Evolutionary conservation across 805 yeast species (phyloP), one percentile per base, ranked within the genome.

Genomic region (Maudiozyma serrabonitensis): DNA sequence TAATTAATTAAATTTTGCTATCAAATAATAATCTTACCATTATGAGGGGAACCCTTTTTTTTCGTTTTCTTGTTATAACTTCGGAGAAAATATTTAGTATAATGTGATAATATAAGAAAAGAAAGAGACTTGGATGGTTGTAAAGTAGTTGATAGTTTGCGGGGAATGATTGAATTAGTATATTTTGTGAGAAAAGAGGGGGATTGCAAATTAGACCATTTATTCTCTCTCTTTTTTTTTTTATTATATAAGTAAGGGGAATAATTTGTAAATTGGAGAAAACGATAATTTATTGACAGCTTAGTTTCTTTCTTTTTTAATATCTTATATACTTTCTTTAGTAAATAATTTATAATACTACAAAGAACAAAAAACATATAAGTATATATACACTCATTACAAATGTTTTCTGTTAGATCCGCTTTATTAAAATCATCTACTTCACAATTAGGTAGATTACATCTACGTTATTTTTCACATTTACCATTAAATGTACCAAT

Each of bases 401-500:
- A 25, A 25, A 43, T 43, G 47, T 32, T 43, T 15, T 21, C 47
- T 15, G 32, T 25, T 23, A 43, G 44, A 39, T 12, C 50, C 11
- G 21, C 34, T 11, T 19, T 48, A 9, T 43, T 49, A 18, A 49
- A 42, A 43, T 15, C 45, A 4, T 40, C 45, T 26, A 13, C 51
- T n/a, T 21, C 40, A 35, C 45, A 26, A 18, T 13, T 45, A 6
- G 28, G 43, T n/a, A 45, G 38, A 49, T 2, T 49, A 13, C 49
- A 46, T 15, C 38, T 56, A 44, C 54, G 56, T 56, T 47, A 54
- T 11, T 64, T 62, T 54, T 62, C 69, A 1, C 58, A 71, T 37
- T 59, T 70, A 53, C 73, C 79, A 49, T 58, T 75, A 49, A 57
- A 73, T 26, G 78, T 75, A 15, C 75, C 75, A 34, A 63, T 81